A percentile compares a stretch with the other conserved stretches of the same genome.
Evolutionary conservation across 2,329 filamentous ascomycete species (phyloP).

Genomic region (Talaromyces sp.): DNA sequence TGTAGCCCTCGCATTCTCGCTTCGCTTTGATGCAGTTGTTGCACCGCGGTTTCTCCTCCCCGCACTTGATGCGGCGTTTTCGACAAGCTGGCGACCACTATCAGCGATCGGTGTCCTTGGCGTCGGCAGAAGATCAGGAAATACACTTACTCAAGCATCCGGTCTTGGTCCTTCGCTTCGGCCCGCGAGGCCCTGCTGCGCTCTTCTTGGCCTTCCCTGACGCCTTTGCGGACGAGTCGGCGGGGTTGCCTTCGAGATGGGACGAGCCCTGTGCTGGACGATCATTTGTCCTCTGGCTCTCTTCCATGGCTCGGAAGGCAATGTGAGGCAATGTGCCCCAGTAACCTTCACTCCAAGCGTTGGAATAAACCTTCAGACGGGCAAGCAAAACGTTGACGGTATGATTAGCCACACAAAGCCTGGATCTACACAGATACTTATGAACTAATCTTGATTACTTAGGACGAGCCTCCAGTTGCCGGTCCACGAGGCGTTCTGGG

Average conservation of each 20-base stretch:
- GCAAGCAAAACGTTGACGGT: not conserved
- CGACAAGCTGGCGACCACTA: slow-evolving; percentile 63
- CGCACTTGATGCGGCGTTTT: slow-evolving; percentile 93
- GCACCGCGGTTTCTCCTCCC: slow-evolving; percentile 61
- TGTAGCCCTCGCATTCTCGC: slow-evolving; percentile 40
- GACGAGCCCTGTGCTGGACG: not conserved
- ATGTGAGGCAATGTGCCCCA: no score
- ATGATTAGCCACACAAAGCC: not conserved
- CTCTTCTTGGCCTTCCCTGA: slow-evolving; percentile 15
- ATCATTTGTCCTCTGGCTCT: not conserved
- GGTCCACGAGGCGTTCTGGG: not conserved
- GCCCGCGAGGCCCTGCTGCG: slow-evolving; percentile 19
- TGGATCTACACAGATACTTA: not conserved
- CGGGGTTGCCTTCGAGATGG: not conserved
- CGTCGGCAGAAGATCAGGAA: not conserved
- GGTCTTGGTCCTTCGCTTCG: slow-evolving; percentile 77
- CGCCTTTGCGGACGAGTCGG: not conserved
- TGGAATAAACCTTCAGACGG: not conserved
- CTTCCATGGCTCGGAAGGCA: slow-evolving; percentile 2
- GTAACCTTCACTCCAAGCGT: not conserved
- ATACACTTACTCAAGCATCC: slow-evolving; percentile 72
- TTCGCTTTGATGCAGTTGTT: slow-evolving; percentile 44
- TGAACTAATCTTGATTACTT: not conserved
- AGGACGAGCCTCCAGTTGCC: not conserved
- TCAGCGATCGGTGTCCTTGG: not conserved